Evolutionary conservation across 1,284 basidiomycete genomes (phyloP).

Genomic region (Xerocomus alliaceus): DNA sequence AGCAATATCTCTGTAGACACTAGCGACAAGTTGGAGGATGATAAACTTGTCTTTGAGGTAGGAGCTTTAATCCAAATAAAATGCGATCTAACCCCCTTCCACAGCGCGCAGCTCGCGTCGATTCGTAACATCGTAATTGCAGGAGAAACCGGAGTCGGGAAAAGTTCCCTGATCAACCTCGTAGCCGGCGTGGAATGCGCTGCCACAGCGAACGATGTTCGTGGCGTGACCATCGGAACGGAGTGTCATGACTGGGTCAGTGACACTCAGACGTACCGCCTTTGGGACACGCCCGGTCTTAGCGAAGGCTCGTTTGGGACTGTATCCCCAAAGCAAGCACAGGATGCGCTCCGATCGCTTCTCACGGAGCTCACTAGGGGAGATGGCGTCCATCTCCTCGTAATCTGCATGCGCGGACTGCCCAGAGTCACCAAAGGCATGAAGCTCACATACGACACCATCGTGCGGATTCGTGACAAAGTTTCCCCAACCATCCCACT

Average conservation of each 20-base stretch:
- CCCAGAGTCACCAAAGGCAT: slow-evolving; percentile 38
- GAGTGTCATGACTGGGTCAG: slow-evolving; percentile 32
- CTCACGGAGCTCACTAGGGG: slow-evolving; percentile 31
- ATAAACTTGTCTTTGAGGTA: slow-evolving; percentile 13
- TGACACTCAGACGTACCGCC: slow-evolving; percentile 34
- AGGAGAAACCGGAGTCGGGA: slow-evolving; percentile 42
- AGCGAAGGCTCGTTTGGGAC: slow-evolving; percentile 39
- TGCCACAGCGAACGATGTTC: slow-evolving; percentile 36
- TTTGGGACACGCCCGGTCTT: slow-evolving; percentile 44
- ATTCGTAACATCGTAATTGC: slow-evolving; percentile 39
- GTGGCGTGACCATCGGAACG: slow-evolving; percentile 38
- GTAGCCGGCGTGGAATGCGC: slow-evolving; percentile 30
- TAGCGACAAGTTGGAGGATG: slow-evolving; percentile 11
- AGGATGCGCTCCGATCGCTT: slow-evolving; percentile 36
- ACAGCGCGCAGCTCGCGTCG: slow-evolving; percentile 20
- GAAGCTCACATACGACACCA: slow-evolving; percentile 37
- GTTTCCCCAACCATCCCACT: slow-evolving; percentile 30
- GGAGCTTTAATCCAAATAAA: background rate
- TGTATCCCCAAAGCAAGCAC: slow-evolving; percentile 34
- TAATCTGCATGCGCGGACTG: slow-evolving; percentile 42
- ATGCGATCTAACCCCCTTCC: slow-evolving; percentile 12
- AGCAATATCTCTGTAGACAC: slow-evolving; percentile 1
- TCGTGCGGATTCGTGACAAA: slow-evolving; percentile 33
- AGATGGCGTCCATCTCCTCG: slow-evolving; percentile 38
- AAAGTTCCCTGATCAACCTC: slow-evolving; percentile 43